Conservation (phyloP, 1,284 basidiomycete genomes). For the Coriolopsis trogii region DNA sequence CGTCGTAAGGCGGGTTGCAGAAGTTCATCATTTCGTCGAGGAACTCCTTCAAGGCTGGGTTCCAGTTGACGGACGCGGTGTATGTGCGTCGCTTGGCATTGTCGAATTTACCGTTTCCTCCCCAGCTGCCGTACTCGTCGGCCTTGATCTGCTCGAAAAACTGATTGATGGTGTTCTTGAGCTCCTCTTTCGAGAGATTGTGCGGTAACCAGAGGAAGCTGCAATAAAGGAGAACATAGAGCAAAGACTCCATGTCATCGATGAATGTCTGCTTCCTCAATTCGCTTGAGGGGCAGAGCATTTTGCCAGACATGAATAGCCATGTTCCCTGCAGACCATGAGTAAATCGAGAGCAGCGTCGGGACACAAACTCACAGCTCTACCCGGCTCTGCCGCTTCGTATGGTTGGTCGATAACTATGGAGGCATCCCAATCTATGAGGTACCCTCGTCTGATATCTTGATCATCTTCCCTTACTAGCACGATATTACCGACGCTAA, state of each 20-base stretch:
- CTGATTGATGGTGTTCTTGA: neutral
- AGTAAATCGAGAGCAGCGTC: neutral
- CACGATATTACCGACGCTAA: conserved; percentile 14
- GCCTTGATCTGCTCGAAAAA: neutral
- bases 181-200: neutral
- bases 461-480: conserved; percentile 2
- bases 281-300: neutral
- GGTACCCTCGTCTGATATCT: conserved; percentile 2
- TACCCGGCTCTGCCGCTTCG: neutral
- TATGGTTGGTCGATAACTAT: neutral
- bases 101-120: neutral
- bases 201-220: neutral
- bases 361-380: neutral
- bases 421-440: conserved; percentile 18
- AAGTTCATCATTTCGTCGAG: neutral
- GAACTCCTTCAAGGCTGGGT: neutral
- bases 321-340: neutral
- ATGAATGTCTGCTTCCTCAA: neutral
- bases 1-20: too few species aligned
- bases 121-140: neutral
- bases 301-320: neutral
- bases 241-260: conserved; percentile 6
- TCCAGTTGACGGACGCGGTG: neutral
- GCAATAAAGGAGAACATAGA: conserved; percentile 7
- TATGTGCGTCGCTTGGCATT: neutral